Percentiles rank a stretch among this genome's conserved stretches.
These are phyloP conservation scores for Alnus glutinosa DNA, from an alignment of 306 rosid genomes.

Conservation along the genomic window DNA sequence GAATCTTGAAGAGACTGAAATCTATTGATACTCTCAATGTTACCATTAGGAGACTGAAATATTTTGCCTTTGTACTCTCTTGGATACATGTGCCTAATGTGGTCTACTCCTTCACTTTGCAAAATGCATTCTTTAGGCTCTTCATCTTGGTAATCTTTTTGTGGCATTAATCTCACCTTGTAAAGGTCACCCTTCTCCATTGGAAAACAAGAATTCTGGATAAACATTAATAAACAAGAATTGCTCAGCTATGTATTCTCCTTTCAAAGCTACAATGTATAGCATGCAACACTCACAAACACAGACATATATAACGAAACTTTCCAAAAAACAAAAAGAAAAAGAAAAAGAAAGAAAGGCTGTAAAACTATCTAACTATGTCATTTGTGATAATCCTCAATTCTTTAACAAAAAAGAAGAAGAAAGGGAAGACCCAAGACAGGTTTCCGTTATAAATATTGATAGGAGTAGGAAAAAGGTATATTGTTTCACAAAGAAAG, in stretches of 20 bases:
- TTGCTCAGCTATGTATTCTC: background rate
- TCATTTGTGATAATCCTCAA: background rate
- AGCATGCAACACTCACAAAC: background rate
- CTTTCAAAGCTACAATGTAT: background rate
- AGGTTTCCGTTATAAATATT: background rate
- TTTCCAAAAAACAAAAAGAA: background rate
- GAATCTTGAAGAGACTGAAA: too few relatives aligned
- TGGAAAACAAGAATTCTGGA: background rate
- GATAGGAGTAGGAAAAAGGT: background rate
- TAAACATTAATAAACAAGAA: background rate
- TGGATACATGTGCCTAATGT: background rate
- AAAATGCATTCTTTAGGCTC: background rate
- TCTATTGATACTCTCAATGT: too few relatives aligned
- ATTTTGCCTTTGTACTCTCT: background rate
- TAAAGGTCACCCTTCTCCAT: background rate
- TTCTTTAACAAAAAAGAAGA: background rate
- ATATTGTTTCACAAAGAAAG: background rate
- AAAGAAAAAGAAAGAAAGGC: background rate
- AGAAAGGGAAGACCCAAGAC: background rate
- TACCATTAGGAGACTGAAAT: too few relatives aligned
- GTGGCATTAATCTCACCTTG: background rate
- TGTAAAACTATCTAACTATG: background rate
- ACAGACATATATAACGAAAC: background rate
- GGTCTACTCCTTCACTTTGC: background rate
- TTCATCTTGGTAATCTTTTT: background rate